Evolutionary conservation across 1,284 basidiomycete genomes (phyloP), one percentile per base, ranked within the genome.

Genomic region (Xanthoconium separans): DNA sequence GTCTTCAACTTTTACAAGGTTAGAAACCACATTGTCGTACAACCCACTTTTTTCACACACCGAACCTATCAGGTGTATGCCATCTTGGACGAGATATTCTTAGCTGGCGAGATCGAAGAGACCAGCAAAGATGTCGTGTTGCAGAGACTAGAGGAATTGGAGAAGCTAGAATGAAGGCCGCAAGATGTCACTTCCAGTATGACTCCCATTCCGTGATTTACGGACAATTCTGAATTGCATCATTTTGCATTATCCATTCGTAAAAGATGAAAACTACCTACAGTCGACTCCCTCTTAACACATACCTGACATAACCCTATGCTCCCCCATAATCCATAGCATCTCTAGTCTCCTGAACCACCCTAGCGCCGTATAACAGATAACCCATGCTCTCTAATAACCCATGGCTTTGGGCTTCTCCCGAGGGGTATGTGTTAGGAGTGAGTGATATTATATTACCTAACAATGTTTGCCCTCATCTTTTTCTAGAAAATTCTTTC

Each of bases 1-100:
- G 96, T 99, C 3, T 99, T 98, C 78, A 98, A 98, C 68, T 99
- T 99, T 72, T 98, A 98, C 77, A 98, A 98, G 79, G 94, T 89
- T 30, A 30, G 71, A 20, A 44, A 44, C 27, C 3, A 34, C 46
- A 13, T 41, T 55, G 34, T 29, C n/a, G 37, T 50, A 36, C 29
- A 39, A n/a, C 6, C 42, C 34, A 18, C 58, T 30, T 54, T 57
- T 51, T 47, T 50, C 39, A 44, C 41, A 30, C 27, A 51, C 40
- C 1, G 40, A 51, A 56, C 15, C 31, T 13, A 20, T 45, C 56
- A 95, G 90, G 94, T 96, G 9, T 98, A 98, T 64, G 93, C 97
- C 2, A 98, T 99, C 53, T 79, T 99, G 53, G 97, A 99, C 70
- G 96, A 99, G 68, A 93, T 98, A 44, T 98, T 99, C 75, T 79